Evolutionary conservation across 2,329 filamentous ascomycete species (phyloP).

Genomic region (Phialophora tarda): DNA sequence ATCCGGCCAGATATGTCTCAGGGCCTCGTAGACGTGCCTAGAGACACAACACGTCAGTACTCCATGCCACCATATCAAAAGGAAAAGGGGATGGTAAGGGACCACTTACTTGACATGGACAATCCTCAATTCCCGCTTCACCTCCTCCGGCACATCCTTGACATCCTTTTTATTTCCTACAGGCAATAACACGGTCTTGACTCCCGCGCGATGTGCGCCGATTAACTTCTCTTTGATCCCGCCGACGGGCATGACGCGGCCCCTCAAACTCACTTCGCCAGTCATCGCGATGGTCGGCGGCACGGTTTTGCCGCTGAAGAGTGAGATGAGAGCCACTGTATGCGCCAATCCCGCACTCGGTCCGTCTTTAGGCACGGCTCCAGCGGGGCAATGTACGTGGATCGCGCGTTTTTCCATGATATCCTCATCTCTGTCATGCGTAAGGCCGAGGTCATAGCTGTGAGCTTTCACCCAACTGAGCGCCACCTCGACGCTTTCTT

Average conservation of each 20-base stretch:
- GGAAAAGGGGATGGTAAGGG: slow-evolving; percentile 20
- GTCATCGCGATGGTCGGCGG: slow-evolving; percentile 97
- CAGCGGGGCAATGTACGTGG: slow-evolving; percentile 94
- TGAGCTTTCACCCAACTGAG: slow-evolving; percentile 97
- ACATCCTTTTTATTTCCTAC: slow-evolving; percentile 90
- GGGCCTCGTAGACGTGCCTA: slow-evolving; percentile 92
- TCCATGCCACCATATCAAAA: slow-evolving; percentile 14
- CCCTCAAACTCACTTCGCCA: slow-evolving; percentile 76
- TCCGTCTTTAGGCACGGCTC: slow-evolving; percentile 93
- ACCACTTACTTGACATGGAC: slow-evolving; percentile 78
- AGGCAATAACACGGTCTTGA: slow-evolving; percentile 90
- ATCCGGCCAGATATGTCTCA: slow-evolving; percentile 90
- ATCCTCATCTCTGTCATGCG: slow-evolving; percentile 78
- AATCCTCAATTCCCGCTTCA: slow-evolving; percentile 84
- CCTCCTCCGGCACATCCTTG: slow-evolving; percentile 87
- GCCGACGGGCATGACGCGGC: slow-evolving; percentile 89
- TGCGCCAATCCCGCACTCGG: slow-evolving; percentile 86
- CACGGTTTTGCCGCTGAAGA: slow-evolving; percentile 85
- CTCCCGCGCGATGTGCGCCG: slow-evolving; percentile 86
- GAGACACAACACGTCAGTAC: slow-evolving; percentile 16
- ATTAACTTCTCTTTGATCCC: slow-evolving; percentile 99
- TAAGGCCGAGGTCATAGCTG: slow-evolving; percentile 86
- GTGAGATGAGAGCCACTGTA: slow-evolving; percentile 86
- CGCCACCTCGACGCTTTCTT: slow-evolving; percentile 95
- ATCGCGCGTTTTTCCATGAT: slow-evolving; percentile 95